Percentiles rank a stretch among this genome's conserved stretches.
Conservation (phyloP, 2,329 filamentous ascomycete species). For the Helotiales sp. region DNA sequence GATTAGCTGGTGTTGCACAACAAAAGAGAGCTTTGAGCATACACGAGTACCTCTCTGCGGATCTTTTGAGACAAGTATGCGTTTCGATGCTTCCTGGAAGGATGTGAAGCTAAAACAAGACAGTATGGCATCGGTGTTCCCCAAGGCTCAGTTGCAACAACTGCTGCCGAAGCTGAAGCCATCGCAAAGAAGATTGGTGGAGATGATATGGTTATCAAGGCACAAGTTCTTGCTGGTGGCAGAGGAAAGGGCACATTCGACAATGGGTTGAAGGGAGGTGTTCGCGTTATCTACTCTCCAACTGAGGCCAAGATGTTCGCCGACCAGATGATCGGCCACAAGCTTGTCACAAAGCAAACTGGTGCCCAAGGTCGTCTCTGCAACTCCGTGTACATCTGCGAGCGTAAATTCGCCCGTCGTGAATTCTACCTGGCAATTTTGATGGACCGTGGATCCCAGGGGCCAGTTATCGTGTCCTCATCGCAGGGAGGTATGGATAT, state of each 20-base stretch:
- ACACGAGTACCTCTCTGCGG: slow-evolving; percentile 96
- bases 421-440: slow-evolving; percentile 99
- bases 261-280: slow-evolving; percentile 98
- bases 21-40: slow-evolving; percentile 94
- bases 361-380: slow-evolving; percentile 91
- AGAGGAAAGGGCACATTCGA: slow-evolving; percentile 98
- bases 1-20: slow-evolving; percentile 66
- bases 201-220: slow-evolving; percentile 99
- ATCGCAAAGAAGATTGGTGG: slow-evolving; percentile 89
- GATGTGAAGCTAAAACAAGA: slow-evolving; percentile 39
- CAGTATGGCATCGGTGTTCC: slow-evolving; percentile 96
- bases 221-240: slow-evolving; percentile 95
- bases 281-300: slow-evolving; percentile 98
- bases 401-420: slow-evolving; percentile 98
- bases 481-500: slow-evolving; percentile 99
- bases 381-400: slow-evolving; percentile 98
- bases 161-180: slow-evolving; percentile 84
- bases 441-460: slow-evolving; percentile 93
- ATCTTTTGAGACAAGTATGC: slow-evolving; percentile 76
- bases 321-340: slow-evolving; percentile 99
- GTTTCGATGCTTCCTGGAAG: background rate
- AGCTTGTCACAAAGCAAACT: slow-evolving; percentile 99
- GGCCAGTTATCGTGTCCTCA: slow-evolving; percentile 94
- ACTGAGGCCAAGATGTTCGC: slow-evolving; percentile 97
- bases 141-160: slow-evolving; percentile 84